Conservation (phyloP, 1,284 basidiomycete genomes). For the Boletellus deceptivus region DNA sequence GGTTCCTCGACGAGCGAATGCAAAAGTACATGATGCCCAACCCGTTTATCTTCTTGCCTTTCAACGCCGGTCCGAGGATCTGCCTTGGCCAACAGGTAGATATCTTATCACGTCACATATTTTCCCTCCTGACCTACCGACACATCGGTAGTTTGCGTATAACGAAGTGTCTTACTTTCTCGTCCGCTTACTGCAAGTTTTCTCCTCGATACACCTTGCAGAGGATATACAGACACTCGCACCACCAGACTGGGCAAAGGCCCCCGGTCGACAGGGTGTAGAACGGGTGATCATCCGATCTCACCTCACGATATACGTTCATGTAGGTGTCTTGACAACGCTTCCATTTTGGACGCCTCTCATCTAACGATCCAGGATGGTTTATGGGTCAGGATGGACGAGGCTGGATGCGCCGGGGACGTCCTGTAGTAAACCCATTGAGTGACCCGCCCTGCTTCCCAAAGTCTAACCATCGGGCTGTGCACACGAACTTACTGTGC, state of each 20-base stretch:
- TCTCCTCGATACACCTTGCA: constrained; percentile 36
- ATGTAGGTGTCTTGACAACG: constrained; percentile 20
- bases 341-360: background rate
- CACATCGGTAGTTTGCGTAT: constrained; percentile 38
- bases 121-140: background rate
- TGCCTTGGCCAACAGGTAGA: constrained; percentile 47
- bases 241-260: constrained; percentile 31
- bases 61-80: constrained; percentile 46
- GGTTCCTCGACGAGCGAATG: constrained; percentile 37
- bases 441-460: too few relatives aligned
- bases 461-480: too few relatives aligned
- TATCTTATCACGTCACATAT: background rate
- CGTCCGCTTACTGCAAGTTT: constrained; percentile 40
- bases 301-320: constrained; percentile 55
- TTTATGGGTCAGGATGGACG: constrained; percentile 20
- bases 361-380: constrained; percentile 8
- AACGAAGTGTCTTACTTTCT: constrained; percentile 43
- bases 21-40: constrained; percentile 32
- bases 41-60: constrained; percentile 40
- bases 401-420: background rate
- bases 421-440: too few relatives aligned
- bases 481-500: too few relatives aligned
- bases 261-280: constrained; percentile 21
- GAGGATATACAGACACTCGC: constrained; percentile 38
- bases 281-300: constrained; percentile 34